These are phyloP conservation scores for Podila epicladia DNA, from an alignment of 192 early-diverging fungal species.

Conservation along the genomic window DNA sequence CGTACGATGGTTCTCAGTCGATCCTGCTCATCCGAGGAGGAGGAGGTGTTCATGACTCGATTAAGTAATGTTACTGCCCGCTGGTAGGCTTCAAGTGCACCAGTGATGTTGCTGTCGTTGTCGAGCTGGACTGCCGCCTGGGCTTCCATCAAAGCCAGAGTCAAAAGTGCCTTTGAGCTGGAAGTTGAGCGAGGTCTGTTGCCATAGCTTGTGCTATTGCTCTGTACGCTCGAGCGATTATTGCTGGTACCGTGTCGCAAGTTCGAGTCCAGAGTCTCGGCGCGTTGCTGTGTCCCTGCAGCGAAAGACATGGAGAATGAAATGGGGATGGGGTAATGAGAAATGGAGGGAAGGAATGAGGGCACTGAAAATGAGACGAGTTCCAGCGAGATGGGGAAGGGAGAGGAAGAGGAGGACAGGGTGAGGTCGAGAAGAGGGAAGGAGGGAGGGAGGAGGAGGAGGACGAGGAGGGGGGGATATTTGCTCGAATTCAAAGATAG, in stretches of 20 bases:
- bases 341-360: background rate
- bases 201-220: background rate
- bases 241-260: background rate
- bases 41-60: slow-evolving; percentile 19
- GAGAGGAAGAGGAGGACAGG: no score
- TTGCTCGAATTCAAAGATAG: no score
- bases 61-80: slow-evolving; percentile 16
- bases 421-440: background rate
- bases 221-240: background rate
- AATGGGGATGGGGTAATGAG: background rate
- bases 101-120: slow-evolving; percentile 10
- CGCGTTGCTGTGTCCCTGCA: background rate
- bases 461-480: no score
- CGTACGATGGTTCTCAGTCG: slow-evolving; percentile 35
- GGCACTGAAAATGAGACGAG: no score
- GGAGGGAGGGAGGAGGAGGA: background rate
- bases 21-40: slow-evolving; percentile 15
- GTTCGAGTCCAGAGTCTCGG: background rate
- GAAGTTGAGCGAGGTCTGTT: slow-evolving; percentile 13
- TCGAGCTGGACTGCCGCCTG: slow-evolving; percentile 42
- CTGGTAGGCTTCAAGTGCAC: slow-evolving; percentile 22
- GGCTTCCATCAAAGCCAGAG: slow-evolving; percentile 34
- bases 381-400: no score
- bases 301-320: background rate
- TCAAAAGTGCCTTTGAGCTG: slow-evolving; percentile 16